Percentiles rank a stretch among this genome's conserved stretches.
Conservation (phyloP, 2,329 filamentous ascomycete species). For the Penicillium sp. region DNA sequence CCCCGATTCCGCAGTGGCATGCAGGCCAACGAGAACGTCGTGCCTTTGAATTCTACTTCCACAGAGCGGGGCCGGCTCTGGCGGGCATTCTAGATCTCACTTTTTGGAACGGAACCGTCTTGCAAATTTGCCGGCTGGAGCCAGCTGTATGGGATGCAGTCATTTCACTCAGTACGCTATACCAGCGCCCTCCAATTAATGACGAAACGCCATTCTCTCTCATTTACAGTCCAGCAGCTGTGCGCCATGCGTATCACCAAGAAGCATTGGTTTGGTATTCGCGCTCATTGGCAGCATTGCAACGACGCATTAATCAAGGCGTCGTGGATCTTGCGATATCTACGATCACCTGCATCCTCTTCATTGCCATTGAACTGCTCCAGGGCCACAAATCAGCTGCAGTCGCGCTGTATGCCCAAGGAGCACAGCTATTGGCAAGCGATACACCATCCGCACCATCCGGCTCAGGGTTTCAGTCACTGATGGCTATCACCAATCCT, state of each 20-base stretch:
- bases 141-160: slow-evolving; percentile 31
- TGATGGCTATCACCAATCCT: slow-evolving; percentile 7
- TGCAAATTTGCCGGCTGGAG: slow-evolving; percentile 27
- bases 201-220: slow-evolving; percentile 11
- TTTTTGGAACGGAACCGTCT: slow-evolving; percentile 30
- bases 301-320: slow-evolving; percentile 16
- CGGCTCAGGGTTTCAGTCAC: neutral
- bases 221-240: slow-evolving; percentile 12
- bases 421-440: slow-evolving; percentile 10
- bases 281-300: slow-evolving; percentile 18
- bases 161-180: slow-evolving; percentile 29
- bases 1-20: slow-evolving; percentile 5
- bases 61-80: slow-evolving; percentile 24
- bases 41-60: slow-evolving; percentile 31
- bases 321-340: slow-evolving; percentile 14
- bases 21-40: slow-evolving; percentile 22
- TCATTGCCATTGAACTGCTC: slow-evolving; percentile 22
- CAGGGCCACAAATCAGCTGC: slow-evolving; percentile 18
- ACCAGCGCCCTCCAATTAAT: slow-evolving; percentile 24
- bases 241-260: slow-evolving; percentile 10
- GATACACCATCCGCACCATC: neutral
- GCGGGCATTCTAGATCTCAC: slow-evolving; percentile 26
- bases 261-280: slow-evolving; percentile 23
- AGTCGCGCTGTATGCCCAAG: slow-evolving; percentile 11
- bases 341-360: slow-evolving; percentile 20